Percentiles rank a stretch among this genome's conserved stretches.
phyloP scores from a whole-genome alignment of 1,139 yeast species.

The Suhomyces guaymorum region DNA sequence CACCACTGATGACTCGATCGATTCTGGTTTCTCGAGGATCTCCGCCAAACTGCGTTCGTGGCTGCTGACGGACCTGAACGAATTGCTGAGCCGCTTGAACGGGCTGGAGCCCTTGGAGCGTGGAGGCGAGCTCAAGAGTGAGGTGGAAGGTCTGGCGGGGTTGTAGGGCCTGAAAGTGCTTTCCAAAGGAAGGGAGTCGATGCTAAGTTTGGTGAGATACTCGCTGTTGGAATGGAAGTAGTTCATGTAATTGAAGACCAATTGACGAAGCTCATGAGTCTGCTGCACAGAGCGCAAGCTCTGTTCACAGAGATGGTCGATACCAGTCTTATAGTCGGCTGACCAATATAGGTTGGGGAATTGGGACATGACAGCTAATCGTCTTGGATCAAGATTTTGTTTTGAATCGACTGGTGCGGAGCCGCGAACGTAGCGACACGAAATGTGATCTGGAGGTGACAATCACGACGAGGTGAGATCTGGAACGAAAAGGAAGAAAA shows the following conservation, averaged over 20 bases:
- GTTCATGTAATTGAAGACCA: constrained; percentile 42
- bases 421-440: background rate
- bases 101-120: constrained; percentile 8
- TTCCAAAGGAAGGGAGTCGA: constrained; percentile 25
- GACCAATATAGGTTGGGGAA: constrained; percentile 46
- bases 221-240: constrained; percentile 42
- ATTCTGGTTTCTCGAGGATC: constrained; percentile 1
- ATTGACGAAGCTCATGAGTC: constrained; percentile 43
- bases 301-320: constrained; percentile 34
- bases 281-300: constrained; percentile 37
- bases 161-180: constrained; percentile 24
- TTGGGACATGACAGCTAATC: constrained; percentile 14
- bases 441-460: background rate
- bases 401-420: background rate
- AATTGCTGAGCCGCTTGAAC: constrained; percentile 16
- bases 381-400: background rate
- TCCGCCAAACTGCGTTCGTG: constrained; percentile 7
- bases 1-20: background rate
- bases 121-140: constrained; percentile 2
- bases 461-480: background rate
- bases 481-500: too few relatives aligned
- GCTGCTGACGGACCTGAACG: constrained; percentile 13
- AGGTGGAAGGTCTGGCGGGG: constrained; percentile 1
- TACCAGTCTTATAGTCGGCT: constrained; percentile 43
- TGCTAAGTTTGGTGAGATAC: constrained; percentile 29